Evolutionary conservation across 441 rosid species (phyloP).

Genomic region (Gossypium gossypioides): DNA sequence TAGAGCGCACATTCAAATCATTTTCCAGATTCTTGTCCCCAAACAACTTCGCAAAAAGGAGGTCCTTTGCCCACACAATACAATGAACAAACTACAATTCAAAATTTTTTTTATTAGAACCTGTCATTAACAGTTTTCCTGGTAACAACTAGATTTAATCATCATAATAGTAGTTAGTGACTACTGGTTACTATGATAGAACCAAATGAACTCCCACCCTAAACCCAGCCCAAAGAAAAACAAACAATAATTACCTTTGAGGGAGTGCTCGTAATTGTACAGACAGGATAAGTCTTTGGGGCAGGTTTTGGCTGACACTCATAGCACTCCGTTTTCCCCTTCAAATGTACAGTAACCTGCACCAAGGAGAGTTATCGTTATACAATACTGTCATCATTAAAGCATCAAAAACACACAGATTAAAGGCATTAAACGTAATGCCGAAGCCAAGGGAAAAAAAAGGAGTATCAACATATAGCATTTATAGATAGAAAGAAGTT

Average conservation of each 20-base stretch:
- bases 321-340: slow-evolving; percentile 89
- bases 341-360: slow-evolving; percentile 85
- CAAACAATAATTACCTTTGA: slow-evolving; percentile 53
- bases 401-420: slow-evolving; percentile 8
- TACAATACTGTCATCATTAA: slow-evolving; percentile 1
- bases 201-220: not conserved
- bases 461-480: not conserved
- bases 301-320: slow-evolving; percentile 93
- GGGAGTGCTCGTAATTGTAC: slow-evolving; percentile 96
- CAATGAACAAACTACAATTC: slow-evolving; percentile 88
- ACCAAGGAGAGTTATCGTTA: slow-evolving; percentile 9
- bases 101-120: slow-evolving; percentile 1
- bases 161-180: not conserved
- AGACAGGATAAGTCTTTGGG: slow-evolving; percentile 96
- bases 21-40: slow-evolving; percentile 91
- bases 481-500: not conserved
- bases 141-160: not conserved
- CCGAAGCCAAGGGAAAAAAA: not conserved
- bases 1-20: slow-evolving; percentile 85
- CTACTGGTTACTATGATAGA: not conserved
- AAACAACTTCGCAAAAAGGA: slow-evolving; percentile 83
- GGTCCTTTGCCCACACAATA: slow-evolving; percentile 97
- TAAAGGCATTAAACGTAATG: not conserved
- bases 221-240: not conserved
- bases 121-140: not conserved